These are phyloP conservation scores for Tricholoma hemisulphureum DNA, from an alignment of 768 basidiomycete genomes.

Conservation along the genomic window DNA sequence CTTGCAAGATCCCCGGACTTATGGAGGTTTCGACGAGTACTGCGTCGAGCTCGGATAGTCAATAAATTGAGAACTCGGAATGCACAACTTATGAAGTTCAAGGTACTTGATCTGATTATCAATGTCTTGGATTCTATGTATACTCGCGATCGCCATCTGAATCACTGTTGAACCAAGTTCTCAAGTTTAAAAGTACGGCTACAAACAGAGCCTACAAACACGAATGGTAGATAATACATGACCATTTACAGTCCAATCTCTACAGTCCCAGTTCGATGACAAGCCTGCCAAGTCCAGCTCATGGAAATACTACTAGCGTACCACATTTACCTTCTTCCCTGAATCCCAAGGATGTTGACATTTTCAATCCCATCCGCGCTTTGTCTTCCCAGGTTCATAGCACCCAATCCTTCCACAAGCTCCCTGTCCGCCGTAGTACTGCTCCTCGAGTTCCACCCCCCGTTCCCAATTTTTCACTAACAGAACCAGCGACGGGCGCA, in stretches of 20 bases:
- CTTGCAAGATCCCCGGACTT: too few relatives aligned
- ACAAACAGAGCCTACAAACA: too few relatives aligned
- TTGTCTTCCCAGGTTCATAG: slow-evolving; percentile 15
- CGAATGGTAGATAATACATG: background rate
- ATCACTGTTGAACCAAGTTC: too few relatives aligned
- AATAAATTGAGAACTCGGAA: too few relatives aligned
- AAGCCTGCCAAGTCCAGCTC: background rate
- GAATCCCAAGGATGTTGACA: slow-evolving; percentile 8
- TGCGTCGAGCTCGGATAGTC: too few relatives aligned
- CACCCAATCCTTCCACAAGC: slow-evolving; percentile 10
- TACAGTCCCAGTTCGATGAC: background rate
- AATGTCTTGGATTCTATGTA: too few relatives aligned
- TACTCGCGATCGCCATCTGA: too few relatives aligned
- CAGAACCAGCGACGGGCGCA: slow-evolving; percentile 8
- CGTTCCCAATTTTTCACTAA: slow-evolving; percentile 8
- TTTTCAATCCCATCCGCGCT: slow-evolving; percentile 18
- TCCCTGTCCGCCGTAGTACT: slow-evolving; percentile 4
- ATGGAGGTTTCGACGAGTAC: too few relatives aligned
- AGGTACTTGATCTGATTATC: too few relatives aligned
- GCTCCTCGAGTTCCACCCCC: slow-evolving; percentile 10
- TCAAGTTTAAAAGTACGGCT: too few relatives aligned
- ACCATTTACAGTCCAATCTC: background rate
- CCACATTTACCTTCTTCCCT: slow-evolving; percentile 11
- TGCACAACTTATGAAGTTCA: too few relatives aligned
- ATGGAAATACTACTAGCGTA: too few relatives aligned